Evolutionary conservation across 208 protist species (phyloP), one percentile per base, ranked within the genome.

Genomic region (Leishmania guyanensis): DNA sequence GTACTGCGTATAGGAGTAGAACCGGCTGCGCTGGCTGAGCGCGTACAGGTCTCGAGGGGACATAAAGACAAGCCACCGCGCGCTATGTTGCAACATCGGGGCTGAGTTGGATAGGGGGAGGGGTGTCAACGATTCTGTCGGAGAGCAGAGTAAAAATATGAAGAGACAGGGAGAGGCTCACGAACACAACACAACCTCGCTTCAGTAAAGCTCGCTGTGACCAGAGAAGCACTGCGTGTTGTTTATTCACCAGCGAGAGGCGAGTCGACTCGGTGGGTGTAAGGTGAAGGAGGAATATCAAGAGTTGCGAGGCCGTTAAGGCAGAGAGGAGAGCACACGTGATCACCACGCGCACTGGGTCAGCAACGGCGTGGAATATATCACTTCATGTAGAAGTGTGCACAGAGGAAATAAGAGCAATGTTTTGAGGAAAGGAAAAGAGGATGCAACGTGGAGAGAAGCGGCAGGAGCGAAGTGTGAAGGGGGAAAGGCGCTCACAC

Each of bases 21-120:
- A 84, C 65, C 83, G 64, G 66, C 84, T 48, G 56, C 83, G 69
- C 66, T 87, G 69, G 5, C 84, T 72, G 9, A 96, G 76, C 0
- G 88, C 89, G 78, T 85, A 92, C 46, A 96, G 82, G 53, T 92
- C 86, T 22, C 82, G 76, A 16, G 86, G 86, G 2, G 82, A 46
- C 74, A 77, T 77, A 20, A 77, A 68, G 53, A 22, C 56, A n/a
- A 77, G 20, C 5, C 39, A 6, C 33, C 29, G 53, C 39, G 22
- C 53, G 56, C 74, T 77, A 1, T 20, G 33, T 8, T 26, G 54
- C 5, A 65, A 33, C 74, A 77, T 77, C 51, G 71, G 16, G 48
- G 0, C 14, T 60, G 50, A 39, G 12, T 26, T 46, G 16, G n/a
- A 36, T 26, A 43, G n/a, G 29, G 4, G 29, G 29, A 29, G 56